Base-by-base conservation (phyloP, 116 monocot species). In the Papilionanthe hybrid region DNA sequence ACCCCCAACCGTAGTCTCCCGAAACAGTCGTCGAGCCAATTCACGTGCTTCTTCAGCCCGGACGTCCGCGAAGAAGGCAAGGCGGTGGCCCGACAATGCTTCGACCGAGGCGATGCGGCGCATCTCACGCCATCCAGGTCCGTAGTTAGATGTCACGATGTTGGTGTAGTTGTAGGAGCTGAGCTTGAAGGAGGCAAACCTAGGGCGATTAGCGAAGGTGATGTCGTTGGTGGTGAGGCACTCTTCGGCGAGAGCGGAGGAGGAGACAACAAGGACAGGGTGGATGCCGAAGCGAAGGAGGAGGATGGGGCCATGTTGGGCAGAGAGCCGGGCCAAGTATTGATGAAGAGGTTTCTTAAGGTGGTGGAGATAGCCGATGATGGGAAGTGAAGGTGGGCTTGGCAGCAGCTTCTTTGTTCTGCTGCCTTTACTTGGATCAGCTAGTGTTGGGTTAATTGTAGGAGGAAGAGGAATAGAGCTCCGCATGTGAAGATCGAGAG, bases 171-270 rank as follows among this genome's bases (percentile, higher is more conserved):
- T 37, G 77, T 77, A 82, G 69, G 45, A 12, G 25, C 30, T 45
- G 49, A 32, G 41, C 17, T 8, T 60, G 69, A 5, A 0, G n/a
- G 69, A 66, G 25, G 76, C 71, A n/a, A 82, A 5, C 11, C n/a
- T 47, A 42, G 77, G 77, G 19, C 77, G 49, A 68, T 29, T 47
- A 2, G 82, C 82, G 66, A 82, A 77, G 32, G 25, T 15, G 71
- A 82, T 2, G 71, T 82, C 82, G 71, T 82, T 82, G 53, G 77
- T 77, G 41, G 82, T 82, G 69, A 82, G 77, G 82, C 82, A 82
- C 50, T 82, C 82, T n/a, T 78, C 72, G 15, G 82, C 82, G 6
- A 68, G 20, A 55, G 77, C 25, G 41, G 22, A 15, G n/a, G 82
- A 68, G 82, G 82, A 82, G 78, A 82, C 77, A 23, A 72, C 20